Evolutionary conservation across 2,329 filamentous ascomycete genomes (phyloP), one percentile per base, ranked within the genome.

Genomic region (Blastomyces silverae): DNA sequence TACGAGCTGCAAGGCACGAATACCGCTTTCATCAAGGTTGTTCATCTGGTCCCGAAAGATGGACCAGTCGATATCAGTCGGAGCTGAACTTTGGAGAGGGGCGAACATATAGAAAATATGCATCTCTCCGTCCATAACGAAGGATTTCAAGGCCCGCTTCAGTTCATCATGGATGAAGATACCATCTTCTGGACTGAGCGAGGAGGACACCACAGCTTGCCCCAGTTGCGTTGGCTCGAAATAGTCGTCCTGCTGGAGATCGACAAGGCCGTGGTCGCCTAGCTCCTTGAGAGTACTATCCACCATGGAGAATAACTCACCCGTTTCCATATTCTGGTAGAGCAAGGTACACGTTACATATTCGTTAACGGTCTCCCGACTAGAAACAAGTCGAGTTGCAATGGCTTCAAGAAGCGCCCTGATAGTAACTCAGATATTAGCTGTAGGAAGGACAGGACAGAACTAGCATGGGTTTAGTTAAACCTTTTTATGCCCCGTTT

Each of bases 61-160:
- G 62, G 84, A 83, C 89, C 89, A 92, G 70, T 91, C 88, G 64
- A 92, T 82, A 10, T 80, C 77, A 2, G 81, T 76, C 22, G 69
- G 71, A 48, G 71, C 71, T 10, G 76, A 73, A 28, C 75, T 73
- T 65, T 90, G 86, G 1, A 92, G 82, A 0, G 89, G 89, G 0
- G 89, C 91, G 68, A 92, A 91, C 48, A 85, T 86, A 72, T 92
- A 92, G 58, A 91, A 82, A 15, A 90, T 83, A 70, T 92, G 89
- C 86, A 92, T 87, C 67, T 92, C 89, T 3, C 88, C 87, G 71
- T 92, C 89, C 84, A 92, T 87, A 15, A 91, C 89, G 71, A 92
- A 92, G 0, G 87, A 87, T 66, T 83, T 80, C 2, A 92, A 79
- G 0, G 89, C 87, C 68, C 83, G 83, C 65, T 82, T 81, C 59